phyloP scores from a whole-genome alignment of 306 rosid species.

The Rosa persica region DNA sequence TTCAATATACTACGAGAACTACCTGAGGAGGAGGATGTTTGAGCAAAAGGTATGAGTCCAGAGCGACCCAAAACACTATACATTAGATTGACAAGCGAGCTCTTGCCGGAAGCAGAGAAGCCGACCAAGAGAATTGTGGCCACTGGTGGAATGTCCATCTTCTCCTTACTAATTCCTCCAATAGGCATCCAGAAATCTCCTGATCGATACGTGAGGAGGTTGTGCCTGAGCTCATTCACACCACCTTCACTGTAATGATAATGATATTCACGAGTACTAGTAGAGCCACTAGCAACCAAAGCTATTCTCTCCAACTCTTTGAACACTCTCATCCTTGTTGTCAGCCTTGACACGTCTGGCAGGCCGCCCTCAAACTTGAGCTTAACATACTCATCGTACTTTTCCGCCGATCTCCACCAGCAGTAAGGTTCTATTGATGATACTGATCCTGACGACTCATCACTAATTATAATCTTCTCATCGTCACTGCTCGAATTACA shows the following conservation, averaged over 20 bases:
- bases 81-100: conserved; percentile 45
- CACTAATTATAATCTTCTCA: conserved; percentile 18
- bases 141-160: conserved; percentile 35
- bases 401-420: conserved; percentile 41
- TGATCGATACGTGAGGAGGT: conserved; percentile 33
- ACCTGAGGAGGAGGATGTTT: conserved; percentile 27
- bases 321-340: conserved; percentile 28
- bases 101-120: conserved; percentile 43
- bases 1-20: neutral
- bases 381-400: conserved; percentile 28
- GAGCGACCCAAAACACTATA: conserved; percentile 47
- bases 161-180: conserved; percentile 43
- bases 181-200: conserved; percentile 48
- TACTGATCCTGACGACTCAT: neutral
- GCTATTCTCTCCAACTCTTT: conserved; percentile 45
- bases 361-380: conserved; percentile 19
- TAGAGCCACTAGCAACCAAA: conserved; percentile 16
- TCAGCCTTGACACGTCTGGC: conserved; percentile 26
- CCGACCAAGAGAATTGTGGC: conserved; percentile 46
- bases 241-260: conserved; percentile 4
- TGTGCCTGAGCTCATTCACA: conserved; percentile 35
- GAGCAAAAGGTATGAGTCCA: conserved; percentile 43
- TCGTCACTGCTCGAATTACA: conserved; percentile 18
- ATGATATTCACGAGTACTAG: neutral
- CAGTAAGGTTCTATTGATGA: conserved; percentile 12